A percentile compares a stretch with the other conserved stretches of the same genome.
These are phyloP conservation scores for Verticillium dahliae DNA, from an alignment of 2,329 filamentous ascomycete species.

Conservation along the genomic window DNA sequence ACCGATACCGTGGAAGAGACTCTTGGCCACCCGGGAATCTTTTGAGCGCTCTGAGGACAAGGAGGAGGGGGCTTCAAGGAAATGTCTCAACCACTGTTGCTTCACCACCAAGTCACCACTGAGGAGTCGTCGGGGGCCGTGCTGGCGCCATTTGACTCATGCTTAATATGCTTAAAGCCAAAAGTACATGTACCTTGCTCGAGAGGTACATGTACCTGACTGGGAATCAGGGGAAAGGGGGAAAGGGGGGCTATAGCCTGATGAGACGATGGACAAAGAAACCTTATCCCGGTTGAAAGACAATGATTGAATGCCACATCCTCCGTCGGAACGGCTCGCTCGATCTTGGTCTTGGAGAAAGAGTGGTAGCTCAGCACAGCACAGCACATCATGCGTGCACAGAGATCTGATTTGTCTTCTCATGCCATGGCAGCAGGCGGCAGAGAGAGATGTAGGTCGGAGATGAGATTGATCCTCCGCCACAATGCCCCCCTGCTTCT, in stretches of 20 bases:
- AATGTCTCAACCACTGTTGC: background rate
- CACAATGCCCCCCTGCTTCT: background rate
- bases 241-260: background rate
- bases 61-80: background rate
- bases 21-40: no score
- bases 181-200: background rate
- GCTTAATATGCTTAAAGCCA: background rate
- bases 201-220: no score
- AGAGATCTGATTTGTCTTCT: background rate
- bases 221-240: background rate
- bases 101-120: background rate
- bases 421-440: background rate
- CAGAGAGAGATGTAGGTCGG: background rate
- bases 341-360: background rate
- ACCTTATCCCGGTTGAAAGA: no score
- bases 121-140: background rate
- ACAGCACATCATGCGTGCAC: background rate
- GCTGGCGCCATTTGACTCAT: background rate
- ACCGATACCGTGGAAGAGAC: background rate
- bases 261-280: no score
- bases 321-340: background rate
- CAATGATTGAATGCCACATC: background rate
- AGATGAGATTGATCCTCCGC: background rate
- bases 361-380: background rate
- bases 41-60: background rate